These are phyloP conservation scores for Epithele typhae DNA, from an alignment of 768 basidiomycete genomes.

Conservation along the genomic window DNA sequence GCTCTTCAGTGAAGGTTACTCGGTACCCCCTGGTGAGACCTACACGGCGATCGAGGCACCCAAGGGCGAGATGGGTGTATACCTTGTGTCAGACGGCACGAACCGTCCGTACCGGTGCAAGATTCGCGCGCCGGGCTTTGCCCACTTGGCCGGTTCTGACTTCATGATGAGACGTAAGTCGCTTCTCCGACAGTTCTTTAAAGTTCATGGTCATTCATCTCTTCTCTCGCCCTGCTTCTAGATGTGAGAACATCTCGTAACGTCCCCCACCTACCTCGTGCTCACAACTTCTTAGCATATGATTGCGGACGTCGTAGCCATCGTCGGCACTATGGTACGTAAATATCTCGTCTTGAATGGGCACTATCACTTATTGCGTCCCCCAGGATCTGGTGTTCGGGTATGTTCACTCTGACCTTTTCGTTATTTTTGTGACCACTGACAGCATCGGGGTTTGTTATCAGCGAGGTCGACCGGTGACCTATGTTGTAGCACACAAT, in stretches of 20 bases:
- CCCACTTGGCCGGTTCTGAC: conserved; percentile 92
- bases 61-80: conserved; percentile 99
- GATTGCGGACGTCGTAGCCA: conserved; percentile 91
- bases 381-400: conserved; percentile 86
- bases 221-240: conserved; percentile 15
- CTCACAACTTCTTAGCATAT: conserved; percentile 52
- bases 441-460: conserved; percentile 6
- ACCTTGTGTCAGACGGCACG: conserved; percentile 95
- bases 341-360: conserved; percentile 3
- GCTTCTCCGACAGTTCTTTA: conserved; percentile 8
- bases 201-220: conserved; percentile 11
- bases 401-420: conserved; percentile 42
- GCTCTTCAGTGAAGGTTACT: conserved; percentile 96
- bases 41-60: conserved; percentile 98
- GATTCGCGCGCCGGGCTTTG: conserved; percentile 95
- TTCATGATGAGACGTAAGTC: conserved; percentile 96
- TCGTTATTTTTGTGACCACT: neutral
- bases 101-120: conserved; percentile 97
- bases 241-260: conserved; percentile 30
- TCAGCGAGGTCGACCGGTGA: conserved; percentile 44
- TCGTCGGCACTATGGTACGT: conserved; percentile 95
- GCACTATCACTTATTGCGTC: conserved; percentile 1
- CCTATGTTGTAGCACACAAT: conserved; percentile 13
- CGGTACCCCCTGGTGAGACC: conserved; percentile 93
- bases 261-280: neutral